Base-by-base conservation (phyloP, 805 yeast genomes). In the Candida montana region DNA sequence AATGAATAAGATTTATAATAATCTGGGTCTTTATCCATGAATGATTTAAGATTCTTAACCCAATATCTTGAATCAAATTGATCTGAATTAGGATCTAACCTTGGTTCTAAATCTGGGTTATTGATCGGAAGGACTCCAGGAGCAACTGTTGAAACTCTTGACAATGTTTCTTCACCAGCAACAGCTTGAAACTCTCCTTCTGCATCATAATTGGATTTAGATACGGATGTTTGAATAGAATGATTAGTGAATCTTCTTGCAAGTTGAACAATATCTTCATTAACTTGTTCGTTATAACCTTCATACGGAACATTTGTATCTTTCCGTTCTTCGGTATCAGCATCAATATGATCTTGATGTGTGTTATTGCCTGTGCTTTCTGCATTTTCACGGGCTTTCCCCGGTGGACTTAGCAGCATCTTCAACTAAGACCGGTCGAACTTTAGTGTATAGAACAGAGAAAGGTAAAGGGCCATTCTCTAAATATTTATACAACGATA, bases 21-120 rank as follows among this genome's bases (percentile, higher is more conserved):
- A 5, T 77, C 84, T 0, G 77, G 75, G 49, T 80, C 83, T 3
- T 70, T 57, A 28, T 69, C 70, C 53, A 57, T 62, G 44, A 79
- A 55, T 41, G 68, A 63, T 42, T 73, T 65, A 65, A 81, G 61
- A 52, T 79, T 77, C 51, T 71, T 69, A 31, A 81, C 74, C 89
- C 90, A 83, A 46, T 69, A 74, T 47, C 69, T 68, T 19, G 84
- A 68, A 49, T 69, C 64, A 61, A 84, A 84, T 26, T 72, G 56
- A 3, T 71, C 75, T 33, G 72, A 64, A 41, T 71, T 65, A 8
- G 91, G 91, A 54, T 83, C 77, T 48, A 83, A 65, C 27, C 60
- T 53, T 3, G 73, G 70, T 47, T 72, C 77, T 11, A 57, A 33
- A 27, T 46, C 55, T 4, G 55, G 50, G 19, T 45, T 50, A 12